Conservation (phyloP, 371 early-diverging fungal species). For the Parasitella parasitica region DNA sequence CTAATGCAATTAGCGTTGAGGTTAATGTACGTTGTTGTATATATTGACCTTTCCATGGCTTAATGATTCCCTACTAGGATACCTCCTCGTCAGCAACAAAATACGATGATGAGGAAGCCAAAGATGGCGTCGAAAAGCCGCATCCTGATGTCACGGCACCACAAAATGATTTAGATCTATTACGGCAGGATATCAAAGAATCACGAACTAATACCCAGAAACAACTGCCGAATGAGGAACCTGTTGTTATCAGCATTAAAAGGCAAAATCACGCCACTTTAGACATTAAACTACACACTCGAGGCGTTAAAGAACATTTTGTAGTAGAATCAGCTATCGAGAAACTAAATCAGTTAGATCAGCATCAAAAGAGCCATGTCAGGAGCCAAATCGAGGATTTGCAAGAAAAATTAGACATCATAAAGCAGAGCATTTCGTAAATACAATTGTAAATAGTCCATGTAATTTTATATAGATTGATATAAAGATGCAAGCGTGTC, state of each 20-base stretch:
- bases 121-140: not conserved
- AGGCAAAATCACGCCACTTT: conserved; percentile 15
- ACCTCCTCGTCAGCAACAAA: not conserved
- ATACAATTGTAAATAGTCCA: not conserved
- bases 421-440: conserved; percentile 3
- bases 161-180: not conserved
- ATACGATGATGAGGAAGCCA: not conserved
- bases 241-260: conserved; percentile 23
- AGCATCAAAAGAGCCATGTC: conserved; percentile 12
- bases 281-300: conserved; percentile 23
- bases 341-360: conserved; percentile 11
- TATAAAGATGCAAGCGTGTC: not conserved
- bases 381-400: conserved; percentile 24
- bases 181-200: not conserved
- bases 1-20: not conserved
- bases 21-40: not conserved
- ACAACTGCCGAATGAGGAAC: conserved; percentile 2
- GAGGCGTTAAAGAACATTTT: conserved; percentile 7
- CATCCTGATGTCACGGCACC: not conserved
- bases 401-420: conserved; percentile 18
- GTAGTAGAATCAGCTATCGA: conserved; percentile 11
- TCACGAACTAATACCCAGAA: not conserved
- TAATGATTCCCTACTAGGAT: not conserved
- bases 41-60: no score
- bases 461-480: no score